These are phyloP conservation scores for Chloromonas sp. DNA, from an alignment of 163 green algal genomes.

Conservation along the genomic window DNA sequence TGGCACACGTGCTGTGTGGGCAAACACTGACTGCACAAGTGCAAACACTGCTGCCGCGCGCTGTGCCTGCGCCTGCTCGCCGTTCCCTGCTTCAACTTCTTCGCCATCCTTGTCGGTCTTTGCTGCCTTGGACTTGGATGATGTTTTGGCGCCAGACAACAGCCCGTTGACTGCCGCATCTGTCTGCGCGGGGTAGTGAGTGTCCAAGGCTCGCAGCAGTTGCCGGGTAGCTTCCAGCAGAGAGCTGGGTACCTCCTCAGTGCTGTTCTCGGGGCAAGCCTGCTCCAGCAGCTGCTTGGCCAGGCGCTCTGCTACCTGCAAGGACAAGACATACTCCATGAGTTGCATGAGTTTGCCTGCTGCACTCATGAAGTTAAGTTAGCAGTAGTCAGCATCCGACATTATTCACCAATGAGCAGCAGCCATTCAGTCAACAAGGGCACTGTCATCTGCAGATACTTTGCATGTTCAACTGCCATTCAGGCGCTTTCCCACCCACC, in stretches of 20 bases:
- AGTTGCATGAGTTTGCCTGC: too few relatives aligned
- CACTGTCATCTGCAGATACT: too few relatives aligned
- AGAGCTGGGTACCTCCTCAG: neutral
- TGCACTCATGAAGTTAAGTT: too few relatives aligned
- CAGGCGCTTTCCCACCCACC: too few relatives aligned
- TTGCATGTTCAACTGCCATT: too few relatives aligned
- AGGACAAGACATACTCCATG: too few relatives aligned
- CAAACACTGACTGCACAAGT: slow-evolving; percentile 16
- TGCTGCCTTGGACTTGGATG: slow-evolving; percentile 27
- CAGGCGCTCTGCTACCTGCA: neutral
- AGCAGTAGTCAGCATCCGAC: too few relatives aligned
- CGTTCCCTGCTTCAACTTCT: neutral
- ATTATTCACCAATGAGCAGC: too few relatives aligned
- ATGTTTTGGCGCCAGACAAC: neutral
- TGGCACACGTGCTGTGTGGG: slow-evolving; percentile 1
- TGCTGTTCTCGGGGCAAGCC: neutral
- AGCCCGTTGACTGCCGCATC: slow-evolving; percentile 38
- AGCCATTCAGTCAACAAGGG: too few relatives aligned
- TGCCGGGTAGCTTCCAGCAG: slow-evolving; percentile 7
- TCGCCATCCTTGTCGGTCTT: slow-evolving; percentile 19
- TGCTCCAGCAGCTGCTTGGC: slow-evolving; percentile 18
- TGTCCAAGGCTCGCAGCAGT: slow-evolving; percentile 41
- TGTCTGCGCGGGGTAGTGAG: slow-evolving; percentile 36
- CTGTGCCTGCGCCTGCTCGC: neutral
- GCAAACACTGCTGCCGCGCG: neutral